A percentile compares a stretch with the other conserved stretches of the same genome.
Evolutionary conservation across 495 filamentous ascomycete species (phyloP).

Genomic region (Aspergillus wentii): DNA sequence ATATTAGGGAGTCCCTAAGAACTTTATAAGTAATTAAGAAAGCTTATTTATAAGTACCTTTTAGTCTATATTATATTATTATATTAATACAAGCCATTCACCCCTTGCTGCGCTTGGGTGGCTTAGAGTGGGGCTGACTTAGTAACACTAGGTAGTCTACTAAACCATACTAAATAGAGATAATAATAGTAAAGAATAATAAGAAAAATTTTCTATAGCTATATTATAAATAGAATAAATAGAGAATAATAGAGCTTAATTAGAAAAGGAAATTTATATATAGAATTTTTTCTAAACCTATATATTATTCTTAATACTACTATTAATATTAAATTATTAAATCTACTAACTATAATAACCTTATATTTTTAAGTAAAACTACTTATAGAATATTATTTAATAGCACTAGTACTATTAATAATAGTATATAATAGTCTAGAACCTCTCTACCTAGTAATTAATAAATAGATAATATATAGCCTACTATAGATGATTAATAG

Average conservation of each 20-base stretch:
- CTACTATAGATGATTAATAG: no score
- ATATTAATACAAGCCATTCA: neutral
- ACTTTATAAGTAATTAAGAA: neutral
- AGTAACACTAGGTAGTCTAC: no score
- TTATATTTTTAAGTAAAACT: conserved; percentile 3
- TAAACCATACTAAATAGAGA: neutral
- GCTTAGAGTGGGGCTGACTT: no score
- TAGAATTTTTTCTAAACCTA: neutral
- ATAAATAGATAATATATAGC: no score
- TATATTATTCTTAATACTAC: no score
- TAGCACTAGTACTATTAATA: no score
- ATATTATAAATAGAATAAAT: no score
- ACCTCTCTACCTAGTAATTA: no score
- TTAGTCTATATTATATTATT: neutral
- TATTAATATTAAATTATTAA: neutral
- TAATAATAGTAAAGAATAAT: neutral
- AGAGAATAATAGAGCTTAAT: no score
- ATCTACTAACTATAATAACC: neutral
- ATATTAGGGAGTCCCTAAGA: no score
- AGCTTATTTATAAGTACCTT: neutral
- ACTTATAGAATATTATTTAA: conserved; percentile 1
- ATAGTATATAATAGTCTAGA: no score
- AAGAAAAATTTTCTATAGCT: neutral
- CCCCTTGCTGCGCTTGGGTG: no score
- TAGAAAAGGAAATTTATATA: neutral